phyloP scores from a whole-genome alignment of 163 green algal species.

The Coccomyxa subellipsoidea region DNA sequence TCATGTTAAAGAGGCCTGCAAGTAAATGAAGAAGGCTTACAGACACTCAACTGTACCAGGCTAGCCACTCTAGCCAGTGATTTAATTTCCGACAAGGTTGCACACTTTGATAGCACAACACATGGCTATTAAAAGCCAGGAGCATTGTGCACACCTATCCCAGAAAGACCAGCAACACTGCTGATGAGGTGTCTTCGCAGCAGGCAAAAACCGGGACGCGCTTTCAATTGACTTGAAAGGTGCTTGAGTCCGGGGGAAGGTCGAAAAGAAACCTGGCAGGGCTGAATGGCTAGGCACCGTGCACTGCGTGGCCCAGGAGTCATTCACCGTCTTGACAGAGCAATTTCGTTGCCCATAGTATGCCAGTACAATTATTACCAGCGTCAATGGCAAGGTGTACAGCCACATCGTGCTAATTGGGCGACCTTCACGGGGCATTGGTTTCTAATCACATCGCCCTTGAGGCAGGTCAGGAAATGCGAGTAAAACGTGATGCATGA shows the following conservation, averaged over 20 bases:
- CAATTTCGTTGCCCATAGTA: neutral
- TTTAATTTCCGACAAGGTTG: too few relatives aligned
- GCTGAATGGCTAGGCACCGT: neutral
- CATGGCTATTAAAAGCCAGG: neutral
- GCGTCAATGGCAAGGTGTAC: neutral
- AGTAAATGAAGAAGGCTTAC: neutral
- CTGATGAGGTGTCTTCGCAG: neutral
- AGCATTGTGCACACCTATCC: neutral
- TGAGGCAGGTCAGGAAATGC: too few relatives aligned
- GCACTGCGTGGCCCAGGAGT: neutral
- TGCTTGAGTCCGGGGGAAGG: neutral
- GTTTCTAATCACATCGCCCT: too few relatives aligned
- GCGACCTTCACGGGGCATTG: neutral
- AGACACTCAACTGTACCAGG: neutral
- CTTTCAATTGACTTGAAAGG: neutral
- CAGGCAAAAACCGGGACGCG: neutral
- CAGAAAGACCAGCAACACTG: neutral
- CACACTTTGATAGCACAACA: too few relatives aligned
- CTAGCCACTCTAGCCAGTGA: too few relatives aligned
- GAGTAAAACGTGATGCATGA: too few relatives aligned
- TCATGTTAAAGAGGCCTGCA: neutral
- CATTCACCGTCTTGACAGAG: neutral
- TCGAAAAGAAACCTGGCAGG: neutral
- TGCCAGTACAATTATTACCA: neutral
- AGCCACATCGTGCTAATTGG: neutral